phyloP scores from a whole-genome alignment of 441 rosid species.

The Croton setiger region DNA sequence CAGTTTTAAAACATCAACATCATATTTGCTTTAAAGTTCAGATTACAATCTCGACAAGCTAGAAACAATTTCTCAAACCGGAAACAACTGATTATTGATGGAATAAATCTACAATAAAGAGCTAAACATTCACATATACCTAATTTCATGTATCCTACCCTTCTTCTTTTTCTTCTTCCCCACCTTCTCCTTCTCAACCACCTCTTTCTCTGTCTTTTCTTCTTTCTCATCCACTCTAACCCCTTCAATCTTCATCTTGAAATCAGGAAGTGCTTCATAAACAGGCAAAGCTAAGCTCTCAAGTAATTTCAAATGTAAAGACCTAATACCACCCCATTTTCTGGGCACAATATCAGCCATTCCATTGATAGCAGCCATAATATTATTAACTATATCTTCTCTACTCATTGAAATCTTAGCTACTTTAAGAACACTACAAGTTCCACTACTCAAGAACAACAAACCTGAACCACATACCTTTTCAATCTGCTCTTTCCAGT shows the following conservation, averaged over 20 bases:
- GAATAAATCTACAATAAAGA: too few relatives aligned
- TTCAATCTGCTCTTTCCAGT: slow-evolving; percentile 92
- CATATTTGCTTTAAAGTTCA: too few relatives aligned
- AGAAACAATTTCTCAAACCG: too few relatives aligned
- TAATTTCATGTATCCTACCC: slow-evolving; percentile 74
- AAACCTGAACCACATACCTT: slow-evolving; percentile 62
- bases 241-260: slow-evolving; percentile 68
- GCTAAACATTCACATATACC: too few relatives aligned
- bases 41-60: too few relatives aligned
- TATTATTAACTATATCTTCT: slow-evolving; percentile 56
- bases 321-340: slow-evolving; percentile 79
- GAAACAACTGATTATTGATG: too few relatives aligned
- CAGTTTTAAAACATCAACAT: too few relatives aligned
- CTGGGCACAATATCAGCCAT: slow-evolving; percentile 63
- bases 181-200: slow-evolving; percentile 23
- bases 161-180: slow-evolving; percentile 60
- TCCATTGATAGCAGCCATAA: slow-evolving; percentile 57
- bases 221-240: slow-evolving; percentile 25
- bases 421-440: slow-evolving; percentile 76
- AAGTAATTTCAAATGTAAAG: slow-evolving; percentile 72
- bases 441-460: slow-evolving; percentile 70
- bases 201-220: slow-evolving; percentile 21
- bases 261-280: slow-evolving; percentile 75
- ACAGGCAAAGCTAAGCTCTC: slow-evolving; percentile 87
- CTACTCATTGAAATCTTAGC: slow-evolving; percentile 62